A percentile compares a stretch with the other conserved stretches of the same genome.
These are phyloP conservation scores for Lachancea nothofagi DNA, from an alignment of 805 yeast species.

Conservation along the genomic window DNA sequence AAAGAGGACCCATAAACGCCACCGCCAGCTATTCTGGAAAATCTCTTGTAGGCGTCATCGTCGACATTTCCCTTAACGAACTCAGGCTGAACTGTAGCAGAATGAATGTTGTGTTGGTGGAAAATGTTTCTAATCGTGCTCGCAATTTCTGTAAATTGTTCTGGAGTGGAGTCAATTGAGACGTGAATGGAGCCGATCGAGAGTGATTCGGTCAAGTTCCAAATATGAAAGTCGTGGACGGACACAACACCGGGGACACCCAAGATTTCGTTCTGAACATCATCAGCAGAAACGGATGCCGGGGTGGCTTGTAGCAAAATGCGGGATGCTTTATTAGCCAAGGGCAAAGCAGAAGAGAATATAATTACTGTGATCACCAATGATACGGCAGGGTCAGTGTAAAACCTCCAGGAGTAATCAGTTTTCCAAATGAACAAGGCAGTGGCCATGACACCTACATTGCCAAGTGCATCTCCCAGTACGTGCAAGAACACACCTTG, in stretches of 20 bases:
- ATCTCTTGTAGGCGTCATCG: conserved; percentile 31
- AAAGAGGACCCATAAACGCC: conserved; percentile 16
- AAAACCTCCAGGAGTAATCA: conserved; percentile 78
- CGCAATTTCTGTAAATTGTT: conserved; percentile 64
- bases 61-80: conserved; percentile 42
- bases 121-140: conserved; percentile 69
- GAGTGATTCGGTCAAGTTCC: conserved; percentile 88
- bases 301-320: conserved; percentile 93
- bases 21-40: conserved; percentile 34
- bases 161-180: conserved; percentile 61
- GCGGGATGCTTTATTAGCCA: conserved; percentile 79
- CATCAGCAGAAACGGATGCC: conserved; percentile 67
- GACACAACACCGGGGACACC: conserved; percentile 69
- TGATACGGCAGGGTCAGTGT: conserved; percentile 82
- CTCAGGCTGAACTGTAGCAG: conserved; percentile 96
- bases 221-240: conserved; percentile 91
- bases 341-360: conserved; percentile 85
- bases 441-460: conserved; percentile 83
- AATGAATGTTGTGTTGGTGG: conserved; percentile 80
- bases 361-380: conserved; percentile 81
- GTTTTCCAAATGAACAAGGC: conserved; percentile 95
- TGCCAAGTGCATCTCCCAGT: conserved; percentile 92
- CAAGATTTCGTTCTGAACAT: conserved; percentile 62
- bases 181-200: conserved; percentile 87
- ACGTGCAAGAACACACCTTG: conserved; percentile 96